These are phyloP conservation scores for Xylaria cubensis DNA, from an alignment of 495 filamentous ascomycete genomes.

Conservation along the genomic window DNA sequence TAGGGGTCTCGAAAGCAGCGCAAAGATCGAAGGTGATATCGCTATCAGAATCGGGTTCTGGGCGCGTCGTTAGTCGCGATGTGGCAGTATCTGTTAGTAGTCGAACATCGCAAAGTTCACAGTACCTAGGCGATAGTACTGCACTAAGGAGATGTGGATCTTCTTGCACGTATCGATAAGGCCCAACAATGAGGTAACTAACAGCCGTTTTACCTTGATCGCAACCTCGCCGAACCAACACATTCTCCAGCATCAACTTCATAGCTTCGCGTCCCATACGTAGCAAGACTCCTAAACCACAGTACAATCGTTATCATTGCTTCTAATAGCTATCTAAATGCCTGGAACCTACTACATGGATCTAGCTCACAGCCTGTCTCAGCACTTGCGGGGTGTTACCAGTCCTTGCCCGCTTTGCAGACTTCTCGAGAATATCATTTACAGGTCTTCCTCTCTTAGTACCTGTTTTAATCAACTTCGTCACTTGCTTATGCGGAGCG, in stretches of 20 bases:
- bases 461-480: no score
- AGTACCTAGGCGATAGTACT: no score
- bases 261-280: conserved; percentile 3
- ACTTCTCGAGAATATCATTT: no score
- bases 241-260: not conserved
- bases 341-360: no score
- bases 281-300: not conserved
- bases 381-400: no score
- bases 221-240: conserved; percentile 9
- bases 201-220: conserved; percentile 2
- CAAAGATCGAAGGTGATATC: not conserved
- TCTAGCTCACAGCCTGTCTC: no score
- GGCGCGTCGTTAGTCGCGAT: conserved; percentile 27
- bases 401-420: no score
- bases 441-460: no score
- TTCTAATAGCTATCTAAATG: no score
- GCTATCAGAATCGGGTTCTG: conserved; percentile 12
- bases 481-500: no score
- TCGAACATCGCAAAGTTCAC: conserved; percentile 5
- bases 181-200: conserved; percentile 22
- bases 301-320: no score
- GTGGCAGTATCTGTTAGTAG: conserved; percentile 15
- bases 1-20: not conserved
- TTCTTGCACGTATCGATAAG: conserved; percentile 15
- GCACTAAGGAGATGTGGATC: not conserved